Evolutionary conservation across 2,329 filamentous ascomycete species (phyloP).

Genomic region (Botrytis fabae): DNA sequence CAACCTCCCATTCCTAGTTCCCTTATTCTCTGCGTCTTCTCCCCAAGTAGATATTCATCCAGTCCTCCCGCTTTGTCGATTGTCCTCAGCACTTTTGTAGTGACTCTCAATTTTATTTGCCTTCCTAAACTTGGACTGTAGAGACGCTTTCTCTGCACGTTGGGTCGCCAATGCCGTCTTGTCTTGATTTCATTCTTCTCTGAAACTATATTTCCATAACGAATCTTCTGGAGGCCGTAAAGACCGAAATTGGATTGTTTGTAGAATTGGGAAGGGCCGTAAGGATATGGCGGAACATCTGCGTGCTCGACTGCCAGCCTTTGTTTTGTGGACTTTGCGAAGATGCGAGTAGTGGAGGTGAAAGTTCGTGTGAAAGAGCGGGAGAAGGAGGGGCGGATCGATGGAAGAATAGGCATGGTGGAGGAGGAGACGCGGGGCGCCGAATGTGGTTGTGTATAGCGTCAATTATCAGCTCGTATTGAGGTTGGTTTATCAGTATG

Average conservation of each 20-base stretch:
- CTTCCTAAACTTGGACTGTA: conserved; percentile 63
- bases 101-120: conserved; percentile 67
- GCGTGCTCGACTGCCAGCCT: conserved; percentile 40
- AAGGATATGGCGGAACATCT: conserved; percentile 64
- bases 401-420: conserved; percentile 33
- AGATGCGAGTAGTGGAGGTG: conserved; percentile 34
- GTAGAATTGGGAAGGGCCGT: conserved; percentile 68
- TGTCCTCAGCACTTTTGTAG: conserved; percentile 66
- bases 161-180: conserved; percentile 72
- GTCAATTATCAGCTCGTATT: conserved; percentile 1
- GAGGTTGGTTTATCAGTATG: neutral
- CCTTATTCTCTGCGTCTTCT: conserved; percentile 74
- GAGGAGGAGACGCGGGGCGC: conserved; percentile 1
- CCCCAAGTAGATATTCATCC: conserved; percentile 86
- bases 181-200: conserved; percentile 68
- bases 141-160: conserved; percentile 63
- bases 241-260: conserved; percentile 79
- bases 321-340: conserved; percentile 42
- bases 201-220: conserved; percentile 76
- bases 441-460: neutral
- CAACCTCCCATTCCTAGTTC: conserved; percentile 89
- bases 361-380: conserved; percentile 40
- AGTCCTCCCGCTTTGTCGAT: conserved; percentile 86
- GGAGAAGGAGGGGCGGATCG: conserved; percentile 35
- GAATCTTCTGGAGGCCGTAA: conserved; percentile 69